A percentile compares a stretch with the other conserved stretches of the same genome.
phyloP scores from a whole-genome alignment of 129 eudicot species.

The Chrysanthemum makinoi region DNA sequence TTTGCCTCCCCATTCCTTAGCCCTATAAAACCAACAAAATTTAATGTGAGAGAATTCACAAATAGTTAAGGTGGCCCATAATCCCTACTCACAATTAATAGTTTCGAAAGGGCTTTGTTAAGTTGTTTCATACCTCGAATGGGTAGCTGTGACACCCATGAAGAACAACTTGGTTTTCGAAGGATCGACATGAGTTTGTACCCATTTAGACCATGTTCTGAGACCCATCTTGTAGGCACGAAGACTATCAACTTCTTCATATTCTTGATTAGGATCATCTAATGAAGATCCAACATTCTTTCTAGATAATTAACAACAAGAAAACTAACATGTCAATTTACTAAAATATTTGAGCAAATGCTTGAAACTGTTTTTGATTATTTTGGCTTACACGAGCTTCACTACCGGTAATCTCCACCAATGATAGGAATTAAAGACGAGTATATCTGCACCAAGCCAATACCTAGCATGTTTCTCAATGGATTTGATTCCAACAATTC shows the following conservation, averaged over 20 bases:
- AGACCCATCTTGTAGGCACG: conserved; percentile 55
- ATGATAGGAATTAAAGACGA: conserved; percentile 57
- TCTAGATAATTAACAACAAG: conserved; percentile 5
- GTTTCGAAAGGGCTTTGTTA: not conserved
- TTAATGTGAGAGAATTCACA: not conserved
- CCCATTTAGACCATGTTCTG: conserved; percentile 74
- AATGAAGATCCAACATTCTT: conserved; percentile 36
- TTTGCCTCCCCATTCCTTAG: conserved; percentile 58
- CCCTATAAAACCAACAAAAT: conserved; percentile 31
- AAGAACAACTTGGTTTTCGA: conserved; percentile 54
- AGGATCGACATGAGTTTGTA: conserved; percentile 42
- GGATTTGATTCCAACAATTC: conserved; percentile 43
- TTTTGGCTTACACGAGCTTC: conserved; percentile 46
- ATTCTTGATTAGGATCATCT: conserved; percentile 31
- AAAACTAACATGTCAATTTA: not conserved
- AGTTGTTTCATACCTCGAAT: conserved; percentile 44
- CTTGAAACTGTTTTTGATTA: too few species aligned
- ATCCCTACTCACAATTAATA: too few species aligned
- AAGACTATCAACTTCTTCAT: conserved; percentile 42
- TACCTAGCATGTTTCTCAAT: conserved; percentile 57
- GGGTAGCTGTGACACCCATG: conserved; percentile 69
- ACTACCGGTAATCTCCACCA: conserved; percentile 55
- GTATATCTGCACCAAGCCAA: conserved; percentile 56
- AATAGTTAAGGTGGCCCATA: not conserved
- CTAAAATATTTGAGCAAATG: not conserved